Evolutionary conservation across 2,329 filamentous ascomycete species (phyloP).

Genomic region (Colletotrichum tabaci): DNA sequence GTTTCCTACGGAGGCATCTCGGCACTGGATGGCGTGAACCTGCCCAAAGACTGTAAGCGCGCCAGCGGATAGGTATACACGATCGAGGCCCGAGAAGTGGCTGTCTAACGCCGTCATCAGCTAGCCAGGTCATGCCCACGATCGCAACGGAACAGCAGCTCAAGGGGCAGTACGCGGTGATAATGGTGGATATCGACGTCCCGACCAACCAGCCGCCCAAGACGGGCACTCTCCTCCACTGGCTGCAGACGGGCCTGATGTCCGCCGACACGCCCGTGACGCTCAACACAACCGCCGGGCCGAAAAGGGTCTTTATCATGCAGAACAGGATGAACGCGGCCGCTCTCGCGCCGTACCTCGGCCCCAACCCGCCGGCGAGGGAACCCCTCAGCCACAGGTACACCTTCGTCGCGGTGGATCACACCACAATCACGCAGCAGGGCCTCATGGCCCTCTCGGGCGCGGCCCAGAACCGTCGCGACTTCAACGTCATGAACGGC

Average conservation of each 20-base stretch:
- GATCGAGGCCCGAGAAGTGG: neutral
- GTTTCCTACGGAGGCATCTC: constrained; percentile 56
- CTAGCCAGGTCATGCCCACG: constrained; percentile 34
- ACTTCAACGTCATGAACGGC: constrained; percentile 51
- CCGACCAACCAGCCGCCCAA: constrained; percentile 54
- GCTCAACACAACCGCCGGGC: constrained; percentile 49
- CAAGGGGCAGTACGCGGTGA: constrained; percentile 53
- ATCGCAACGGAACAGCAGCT: constrained; percentile 42
- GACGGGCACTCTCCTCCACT: constrained; percentile 62
- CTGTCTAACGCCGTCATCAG: constrained; percentile 14
- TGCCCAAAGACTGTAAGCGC: constrained; percentile 55
- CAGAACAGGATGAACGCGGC: constrained; percentile 46
- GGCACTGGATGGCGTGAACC: constrained; percentile 55
- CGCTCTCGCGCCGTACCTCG: constrained; percentile 51
- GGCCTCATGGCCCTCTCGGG: constrained; percentile 47
- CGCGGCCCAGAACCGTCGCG: constrained; percentile 50
- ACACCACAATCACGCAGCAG: constrained; percentile 47
- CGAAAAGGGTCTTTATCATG: constrained; percentile 50
- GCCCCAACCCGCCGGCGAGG: constrained; percentile 56
- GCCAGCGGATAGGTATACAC: no score
- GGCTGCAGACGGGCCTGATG: constrained; percentile 59
- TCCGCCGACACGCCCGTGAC: constrained; percentile 46
- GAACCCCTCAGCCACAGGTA: constrained; percentile 57
- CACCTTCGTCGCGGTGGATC: constrained; percentile 58
- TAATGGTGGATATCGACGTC: constrained; percentile 63